Percentiles rank a stretch among this genome's conserved stretches.
Conservation (phyloP, 768 basidiomycete genomes). For the Leccinum rimulosum region DNA sequence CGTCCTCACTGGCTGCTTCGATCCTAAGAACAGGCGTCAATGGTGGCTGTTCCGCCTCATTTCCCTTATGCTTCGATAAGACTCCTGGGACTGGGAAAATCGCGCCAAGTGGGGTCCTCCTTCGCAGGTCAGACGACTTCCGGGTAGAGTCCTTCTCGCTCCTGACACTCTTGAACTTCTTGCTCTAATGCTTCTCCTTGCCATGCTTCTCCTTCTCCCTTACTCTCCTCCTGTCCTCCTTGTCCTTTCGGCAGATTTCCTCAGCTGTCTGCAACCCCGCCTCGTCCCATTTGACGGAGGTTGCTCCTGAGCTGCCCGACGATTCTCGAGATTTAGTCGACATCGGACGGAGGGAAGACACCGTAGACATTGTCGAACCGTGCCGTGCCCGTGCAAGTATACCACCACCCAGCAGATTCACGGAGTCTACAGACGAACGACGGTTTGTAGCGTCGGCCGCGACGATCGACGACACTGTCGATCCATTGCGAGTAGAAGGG, state of each 20-base stretch:
- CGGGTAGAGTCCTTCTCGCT: constrained; percentile 36
- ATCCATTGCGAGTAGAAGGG: constrained; percentile 35
- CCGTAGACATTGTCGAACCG: constrained; percentile 39
- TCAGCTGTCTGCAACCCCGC: constrained; percentile 46
- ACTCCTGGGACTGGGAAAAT: constrained; percentile 51
- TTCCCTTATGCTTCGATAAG: constrained; percentile 16
- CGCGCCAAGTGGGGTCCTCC: constrained; percentile 51
- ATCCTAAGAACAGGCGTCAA: constrained; percentile 36
- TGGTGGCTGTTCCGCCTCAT: constrained; percentile 1
- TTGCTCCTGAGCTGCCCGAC: constrained; percentile 39
- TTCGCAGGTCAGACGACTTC: constrained; percentile 48
- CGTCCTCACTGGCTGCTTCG: constrained; percentile 53
- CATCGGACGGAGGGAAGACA: constrained; percentile 47
- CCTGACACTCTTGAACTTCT: constrained; percentile 30
- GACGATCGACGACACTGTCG: constrained; percentile 35
- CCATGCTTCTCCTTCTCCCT: constrained; percentile 31
- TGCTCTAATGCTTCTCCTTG: constrained; percentile 33
- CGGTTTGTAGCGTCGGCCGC: constrained; percentile 1
- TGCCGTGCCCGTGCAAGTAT: constrained; percentile 35
- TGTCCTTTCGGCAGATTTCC: constrained; percentile 42
- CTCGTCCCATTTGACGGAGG: constrained; percentile 55
- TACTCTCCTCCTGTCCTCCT: constrained; percentile 37
- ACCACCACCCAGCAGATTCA: constrained; percentile 28
- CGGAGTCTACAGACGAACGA: constrained; percentile 35
- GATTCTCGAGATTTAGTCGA: constrained; percentile 42